Base-by-base conservation (phyloP, 192 early-diverging fungal genomes). In the Mortierella antarctica region DNA sequence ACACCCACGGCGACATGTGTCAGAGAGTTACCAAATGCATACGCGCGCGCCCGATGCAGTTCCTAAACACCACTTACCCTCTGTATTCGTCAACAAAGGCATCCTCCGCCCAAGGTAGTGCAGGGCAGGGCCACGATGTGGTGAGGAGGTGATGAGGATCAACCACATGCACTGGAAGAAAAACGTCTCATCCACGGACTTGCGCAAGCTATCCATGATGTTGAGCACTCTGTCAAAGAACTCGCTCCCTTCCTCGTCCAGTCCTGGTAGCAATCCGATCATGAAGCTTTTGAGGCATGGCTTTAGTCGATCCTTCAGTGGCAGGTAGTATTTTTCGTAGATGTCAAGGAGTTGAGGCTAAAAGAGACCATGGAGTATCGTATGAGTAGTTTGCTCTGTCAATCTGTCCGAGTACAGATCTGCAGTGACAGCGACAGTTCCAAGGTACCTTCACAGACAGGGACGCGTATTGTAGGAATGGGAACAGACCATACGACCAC, bases 171-270 rank as follows among this genome's bases (percentile, higher is more conserved):
- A 93, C 57, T 93, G 91, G 66, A 90, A 94, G 83, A 97, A 96
- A 79, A 92, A 95, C 1, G 89, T 74, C 18, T 88, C 76, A 45
- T 95, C 95, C n/a, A 95, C 89, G 6, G 85, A 82, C 21, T 86
- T 85, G 18, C 86, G 84, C 20, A 97, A 61, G 53, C 72, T 75
- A 71, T 96, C 93, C 58, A 80, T 57, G 50, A 80, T 72, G 44
- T 62, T 71, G 31, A 86, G 74, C 40, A 94, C 94, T 62, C 90
- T 87, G 53, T 92, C 91, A 74, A 93, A 94, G 62, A 88, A 91
- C 70, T 98, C 96, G 72, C 88, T 92, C 23, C 91, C 91, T 70
- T 96, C 96, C 64, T 97, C 97, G 65, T 98, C 97, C 6, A 97
- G 79, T 7, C 89, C 93, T 7, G 95, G 93, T 55, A 97, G 83